Conservation (phyloP, 768 basidiomycete species). For the Gloeopeniophorella convolvens region DNA sequence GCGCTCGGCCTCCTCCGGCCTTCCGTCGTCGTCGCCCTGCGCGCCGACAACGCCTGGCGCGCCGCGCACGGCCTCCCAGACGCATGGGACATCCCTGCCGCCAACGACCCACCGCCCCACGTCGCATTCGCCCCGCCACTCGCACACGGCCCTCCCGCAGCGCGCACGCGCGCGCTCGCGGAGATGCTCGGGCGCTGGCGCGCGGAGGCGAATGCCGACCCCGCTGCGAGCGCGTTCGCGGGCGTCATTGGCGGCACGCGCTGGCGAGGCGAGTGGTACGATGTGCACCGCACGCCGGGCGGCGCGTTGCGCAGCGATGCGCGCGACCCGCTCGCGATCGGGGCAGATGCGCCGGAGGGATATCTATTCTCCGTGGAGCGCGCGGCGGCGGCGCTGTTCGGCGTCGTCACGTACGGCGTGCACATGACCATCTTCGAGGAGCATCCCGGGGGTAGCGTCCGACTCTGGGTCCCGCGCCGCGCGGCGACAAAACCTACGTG, state of each 20-base stretch:
- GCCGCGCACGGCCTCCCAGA: slow-evolving; percentile 24
- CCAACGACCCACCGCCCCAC: neutral
- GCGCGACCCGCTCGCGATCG: slow-evolving; percentile 18
- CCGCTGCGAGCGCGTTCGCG: slow-evolving; percentile 49
- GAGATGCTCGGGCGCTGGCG: slow-evolving; percentile 74
- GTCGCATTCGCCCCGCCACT: slow-evolving; percentile 7
- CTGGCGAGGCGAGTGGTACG: slow-evolving; percentile 85
- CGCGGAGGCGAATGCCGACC: slow-evolving; percentile 1
- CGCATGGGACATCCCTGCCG: slow-evolving; percentile 39
- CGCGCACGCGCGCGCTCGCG: slow-evolving; percentile 55
- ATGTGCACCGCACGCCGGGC: slow-evolving; percentile 67
- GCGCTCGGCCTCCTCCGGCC: slow-evolving; percentile 59
- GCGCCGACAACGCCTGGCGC: slow-evolving; percentile 39
- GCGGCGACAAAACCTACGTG: slow-evolving; percentile 86
- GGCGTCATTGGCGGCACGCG: slow-evolving; percentile 66
- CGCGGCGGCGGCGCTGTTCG: slow-evolving; percentile 82
- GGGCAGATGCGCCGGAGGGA: slow-evolving; percentile 34
- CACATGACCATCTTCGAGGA: slow-evolving; percentile 77
- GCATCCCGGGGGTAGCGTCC: slow-evolving; percentile 35
- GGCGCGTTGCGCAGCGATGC: slow-evolving; percentile 40
- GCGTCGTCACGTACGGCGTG: slow-evolving; percentile 85
- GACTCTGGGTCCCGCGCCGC: slow-evolving; percentile 85
- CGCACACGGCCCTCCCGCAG: slow-evolving; percentile 23
- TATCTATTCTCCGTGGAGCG: slow-evolving; percentile 88
- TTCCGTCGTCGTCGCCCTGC: slow-evolving; percentile 47